Evolutionary conservation across 192 early-diverging fungal species (phyloP).

Genomic region (Podila clonocystis): DNA sequence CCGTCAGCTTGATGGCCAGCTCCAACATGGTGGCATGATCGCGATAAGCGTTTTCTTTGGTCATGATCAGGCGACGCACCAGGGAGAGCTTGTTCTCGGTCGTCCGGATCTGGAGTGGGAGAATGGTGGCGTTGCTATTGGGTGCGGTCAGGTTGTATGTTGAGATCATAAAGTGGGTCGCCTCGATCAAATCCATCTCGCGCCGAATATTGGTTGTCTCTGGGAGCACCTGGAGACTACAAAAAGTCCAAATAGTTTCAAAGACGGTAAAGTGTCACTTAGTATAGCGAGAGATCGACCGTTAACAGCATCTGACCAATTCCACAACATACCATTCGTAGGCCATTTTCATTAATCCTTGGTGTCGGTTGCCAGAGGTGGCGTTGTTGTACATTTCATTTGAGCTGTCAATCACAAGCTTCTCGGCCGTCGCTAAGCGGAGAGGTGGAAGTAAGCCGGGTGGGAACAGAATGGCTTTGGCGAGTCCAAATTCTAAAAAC

Average conservation of each 20-base stretch:
- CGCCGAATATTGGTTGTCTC: conserved; percentile 59
- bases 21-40: conserved; percentile 64
- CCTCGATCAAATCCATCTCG: conserved; percentile 77
- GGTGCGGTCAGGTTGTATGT: conserved; percentile 59
- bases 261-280: neutral
- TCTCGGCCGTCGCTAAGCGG: conserved; percentile 58
- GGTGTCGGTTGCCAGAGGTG: conserved; percentile 67
- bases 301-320: too few species aligned
- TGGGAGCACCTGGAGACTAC: conserved; percentile 71
- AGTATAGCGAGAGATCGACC: too few species aligned
- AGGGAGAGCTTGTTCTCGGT: conserved; percentile 67
- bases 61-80: conserved; percentile 66
- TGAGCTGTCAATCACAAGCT: conserved; percentile 73
- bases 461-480: conserved; percentile 62
- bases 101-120: conserved; percentile 79
- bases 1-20: conserved; percentile 59
- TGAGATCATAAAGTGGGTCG: conserved; percentile 68
- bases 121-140: conserved; percentile 55
- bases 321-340: conserved; percentile 67
- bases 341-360: conserved; percentile 77
- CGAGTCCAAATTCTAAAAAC: conserved; percentile 64
- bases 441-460: conserved; percentile 49
- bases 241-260: conserved; percentile 1
- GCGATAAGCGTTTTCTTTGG: conserved; percentile 57
- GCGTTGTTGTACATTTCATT: conserved; percentile 82